A percentile compares a stretch with the other conserved stretches of the same genome.
phyloP scores from a whole-genome alignment of 1,284 basidiomycete genomes.

The Ceratobasidium theobromae region DNA sequence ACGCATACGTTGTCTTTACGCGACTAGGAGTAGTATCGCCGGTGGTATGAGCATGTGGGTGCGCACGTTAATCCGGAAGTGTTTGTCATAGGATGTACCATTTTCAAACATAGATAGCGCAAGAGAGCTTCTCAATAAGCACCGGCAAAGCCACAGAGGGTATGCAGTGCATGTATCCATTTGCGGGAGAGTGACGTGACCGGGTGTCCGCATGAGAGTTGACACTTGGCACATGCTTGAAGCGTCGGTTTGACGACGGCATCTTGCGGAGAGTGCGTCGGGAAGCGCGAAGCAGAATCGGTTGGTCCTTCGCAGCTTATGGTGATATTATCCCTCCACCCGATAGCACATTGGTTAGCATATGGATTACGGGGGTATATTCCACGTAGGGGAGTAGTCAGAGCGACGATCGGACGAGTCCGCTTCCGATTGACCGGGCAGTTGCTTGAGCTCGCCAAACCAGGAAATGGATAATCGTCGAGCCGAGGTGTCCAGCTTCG shows the following conservation, averaged over 20 bases:
- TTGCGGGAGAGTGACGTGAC: background rate
- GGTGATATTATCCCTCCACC: slow-evolving; percentile 10
- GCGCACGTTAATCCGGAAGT: background rate
- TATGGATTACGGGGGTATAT: background rate
- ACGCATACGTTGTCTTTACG: background rate
- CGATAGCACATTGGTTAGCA: background rate
- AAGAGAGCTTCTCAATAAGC: slow-evolving; percentile 11
- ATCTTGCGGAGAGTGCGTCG: background rate
- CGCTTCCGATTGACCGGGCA: too few species aligned
- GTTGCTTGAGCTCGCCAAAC: too few species aligned
- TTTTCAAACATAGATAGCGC: background rate
- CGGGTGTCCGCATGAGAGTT: background rate
- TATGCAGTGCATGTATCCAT: background rate
- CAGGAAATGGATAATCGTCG: too few species aligned
- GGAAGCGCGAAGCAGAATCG: slow-evolving; percentile 6
- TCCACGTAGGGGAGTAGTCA: background rate
- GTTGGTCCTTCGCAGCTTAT: slow-evolving; percentile 4
- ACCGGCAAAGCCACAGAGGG: background rate
- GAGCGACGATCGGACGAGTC: background rate
- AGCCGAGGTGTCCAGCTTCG: too few species aligned
- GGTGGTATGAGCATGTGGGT: slow-evolving; percentile 5
- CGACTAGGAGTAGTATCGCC: background rate
- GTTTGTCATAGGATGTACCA: background rate
- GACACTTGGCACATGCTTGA: slow-evolving; percentile 2
- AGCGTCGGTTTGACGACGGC: background rate